Base-by-base conservation (phyloP, 768 basidiomycete genomes). In the Phanerochaete sordida region DNA sequence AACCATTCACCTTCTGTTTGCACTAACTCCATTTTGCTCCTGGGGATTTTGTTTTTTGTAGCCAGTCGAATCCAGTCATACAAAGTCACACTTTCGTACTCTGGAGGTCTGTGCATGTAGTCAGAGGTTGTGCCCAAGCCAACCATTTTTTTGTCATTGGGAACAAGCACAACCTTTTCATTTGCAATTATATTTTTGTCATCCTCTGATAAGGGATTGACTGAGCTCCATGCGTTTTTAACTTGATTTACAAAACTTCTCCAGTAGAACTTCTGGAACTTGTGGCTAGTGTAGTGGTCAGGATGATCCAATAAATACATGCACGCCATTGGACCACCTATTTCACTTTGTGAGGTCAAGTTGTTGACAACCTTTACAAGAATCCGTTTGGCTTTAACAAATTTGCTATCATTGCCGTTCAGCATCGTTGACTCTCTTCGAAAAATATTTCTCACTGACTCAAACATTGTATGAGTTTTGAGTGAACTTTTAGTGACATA, bases 401-500 rank as follows among this genome's bases (percentile, higher is more conserved):
- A 6, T n/a, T n/a, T 49, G 43, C n/a, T 39, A 4, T 1, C 5
- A 46, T 56, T 39, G 7, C 65, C 61, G 8, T 45, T 24, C 7
- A 73, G 28, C 45, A 73, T 60, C 19, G 72, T 65, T 19, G 56
- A 12, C 54, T 70, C 68, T 43, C 52, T 59, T 66, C 2, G 23
- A 62, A 73, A 70, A n/a, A 73, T 62, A 12, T 30, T 56, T 4
- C 54, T 47, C 0, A 75, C 62, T 8, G 71, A 58, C 0, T 76
- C 66, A 67, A 79, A 78, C 30, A 77, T 69, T 15, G 66, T 66
- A 62, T 76, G 69, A 0, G 75, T 76, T 51, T 78, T 80, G 15
- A 81, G 61, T 1, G 68, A 47, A 0, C 68, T 46, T 62, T 81
- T 81, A 0, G 76, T 78, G 0, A 80, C 70, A 63, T 81, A 81